Percentiles rank a stretch among this genome's conserved stretches.
Conservation (phyloP, 805 yeast species). For the Barnettozyma wickerhamii region DNA sequence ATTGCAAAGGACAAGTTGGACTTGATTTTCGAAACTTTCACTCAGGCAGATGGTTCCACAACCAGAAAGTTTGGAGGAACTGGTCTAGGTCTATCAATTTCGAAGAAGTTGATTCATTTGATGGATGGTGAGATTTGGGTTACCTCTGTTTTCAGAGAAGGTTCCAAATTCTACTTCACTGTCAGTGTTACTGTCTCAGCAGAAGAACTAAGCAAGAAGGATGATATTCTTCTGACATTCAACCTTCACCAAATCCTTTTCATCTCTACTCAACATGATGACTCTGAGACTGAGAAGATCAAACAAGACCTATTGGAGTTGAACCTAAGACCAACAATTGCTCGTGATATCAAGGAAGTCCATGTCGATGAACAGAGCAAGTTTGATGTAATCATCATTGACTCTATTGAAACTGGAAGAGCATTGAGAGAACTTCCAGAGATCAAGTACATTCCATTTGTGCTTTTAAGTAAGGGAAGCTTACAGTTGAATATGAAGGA, state of each 20-base stretch:
- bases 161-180: conserved; percentile 81
- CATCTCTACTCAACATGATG: conserved; percentile 59
- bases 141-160: conserved; percentile 71
- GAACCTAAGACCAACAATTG: conserved; percentile 59
- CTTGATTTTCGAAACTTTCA: conserved; percentile 81
- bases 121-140: conserved; percentile 98
- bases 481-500: conserved; percentile 76
- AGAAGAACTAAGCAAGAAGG: conserved; percentile 52
- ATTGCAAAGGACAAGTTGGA: conserved; percentile 82
- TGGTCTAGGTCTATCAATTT: conserved; percentile 83
- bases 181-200: conserved; percentile 72
- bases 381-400: conserved; percentile 80
- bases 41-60: conserved; percentile 93
- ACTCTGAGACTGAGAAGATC: conserved; percentile 46
- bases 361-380: conserved; percentile 46
- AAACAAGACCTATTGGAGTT: conserved; percentile 46
- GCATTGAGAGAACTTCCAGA: conserved; percentile 65
- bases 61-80: conserved; percentile 93
- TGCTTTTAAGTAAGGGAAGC: conserved; percentile 67
- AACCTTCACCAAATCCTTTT: conserved; percentile 65
- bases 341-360: conserved; percentile 52
- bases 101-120: conserved; percentile 78
- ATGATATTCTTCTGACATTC: conserved; percentile 70
- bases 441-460: conserved; percentile 82
- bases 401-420: conserved; percentile 70